These are phyloP conservation scores for Aureobasidium pullulans DNA, from an alignment of 2,329 filamentous ascomycete species.

Conservation along the genomic window DNA sequence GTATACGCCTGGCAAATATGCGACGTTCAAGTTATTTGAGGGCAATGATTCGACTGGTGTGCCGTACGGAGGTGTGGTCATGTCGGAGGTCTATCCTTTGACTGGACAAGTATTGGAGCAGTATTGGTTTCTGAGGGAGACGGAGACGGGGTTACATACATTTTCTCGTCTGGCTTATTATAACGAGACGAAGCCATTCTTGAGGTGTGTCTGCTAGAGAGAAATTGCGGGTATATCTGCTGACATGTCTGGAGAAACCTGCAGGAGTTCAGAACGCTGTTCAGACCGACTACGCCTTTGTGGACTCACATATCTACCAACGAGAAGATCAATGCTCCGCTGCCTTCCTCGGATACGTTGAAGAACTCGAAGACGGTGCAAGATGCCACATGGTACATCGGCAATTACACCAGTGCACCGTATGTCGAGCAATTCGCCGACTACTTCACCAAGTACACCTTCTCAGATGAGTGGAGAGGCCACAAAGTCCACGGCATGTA, in stretches of 20 bases:
- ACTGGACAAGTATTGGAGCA: conserved; percentile 56
- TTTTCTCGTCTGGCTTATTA: conserved; percentile 55
- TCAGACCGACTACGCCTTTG: conserved; percentile 51
- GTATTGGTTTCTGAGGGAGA: conserved; percentile 58
- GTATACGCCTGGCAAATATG: conserved; percentile 51
- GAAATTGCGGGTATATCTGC: no score
- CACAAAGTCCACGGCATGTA: conserved; percentile 52
- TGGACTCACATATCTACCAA: conserved; percentile 59
- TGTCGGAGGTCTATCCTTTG: conserved; percentile 51
- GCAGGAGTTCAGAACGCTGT: conserved; percentile 55
- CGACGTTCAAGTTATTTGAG: conserved; percentile 45
- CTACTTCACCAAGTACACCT: conserved; percentile 62
- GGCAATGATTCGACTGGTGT: conserved; percentile 45
- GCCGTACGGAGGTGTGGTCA: conserved; percentile 50
- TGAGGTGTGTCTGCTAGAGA: conserved; percentile 36
- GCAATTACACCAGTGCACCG: conserved; percentile 43
- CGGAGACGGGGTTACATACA: conserved; percentile 55
- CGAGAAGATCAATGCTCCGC: conserved; percentile 46
- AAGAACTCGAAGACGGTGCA: conserved; percentile 41
- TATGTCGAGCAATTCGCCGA: conserved; percentile 51
- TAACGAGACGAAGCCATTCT: conserved; percentile 49
- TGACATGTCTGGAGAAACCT: conserved; percentile 22
- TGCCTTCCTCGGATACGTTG: conserved; percentile 39
- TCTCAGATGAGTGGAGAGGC: conserved; percentile 51
- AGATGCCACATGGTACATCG: conserved; percentile 57